Conservation (phyloP, 1,139 yeast genomes). For the Ogataea hybrid region DNA sequence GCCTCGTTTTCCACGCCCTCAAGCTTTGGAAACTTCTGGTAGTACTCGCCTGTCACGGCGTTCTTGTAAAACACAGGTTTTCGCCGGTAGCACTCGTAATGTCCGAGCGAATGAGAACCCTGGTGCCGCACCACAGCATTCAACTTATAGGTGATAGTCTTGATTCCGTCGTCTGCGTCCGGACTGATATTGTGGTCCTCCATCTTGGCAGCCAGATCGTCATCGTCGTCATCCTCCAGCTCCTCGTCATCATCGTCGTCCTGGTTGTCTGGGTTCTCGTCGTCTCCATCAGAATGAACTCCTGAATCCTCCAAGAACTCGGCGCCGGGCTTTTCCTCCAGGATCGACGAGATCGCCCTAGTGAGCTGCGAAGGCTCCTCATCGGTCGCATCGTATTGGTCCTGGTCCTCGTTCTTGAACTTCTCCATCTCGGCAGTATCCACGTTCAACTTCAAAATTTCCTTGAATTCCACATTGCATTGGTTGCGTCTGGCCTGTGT, state of each 20-base stretch:
- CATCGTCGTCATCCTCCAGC: conserved; percentile 28
- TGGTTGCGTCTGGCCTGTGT: conserved; percentile 70
- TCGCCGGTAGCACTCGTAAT: conserved; percentile 75
- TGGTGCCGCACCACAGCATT: conserved; percentile 78
- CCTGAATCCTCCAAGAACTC: conserved; percentile 14
- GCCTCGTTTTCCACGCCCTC: background rate
- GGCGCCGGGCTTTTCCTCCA: conserved; percentile 10
- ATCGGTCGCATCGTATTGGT: background rate
- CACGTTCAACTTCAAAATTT: conserved; percentile 49
- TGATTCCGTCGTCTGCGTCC: conserved; percentile 6
- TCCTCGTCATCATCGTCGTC: conserved; percentile 20
- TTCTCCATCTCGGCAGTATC: conserved; percentile 45
- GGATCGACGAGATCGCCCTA: conserved; percentile 11
- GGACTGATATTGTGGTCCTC: conserved; percentile 6
- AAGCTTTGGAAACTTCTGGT: conserved; percentile 20
- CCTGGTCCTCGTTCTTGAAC: conserved; percentile 30
- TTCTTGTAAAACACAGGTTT: conserved; percentile 64
- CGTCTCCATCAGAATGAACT: conserved; percentile 3
- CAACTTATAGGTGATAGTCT: conserved; percentile 50
- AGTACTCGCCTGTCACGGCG: conserved; percentile 25
- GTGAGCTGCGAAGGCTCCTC: conserved; percentile 6
- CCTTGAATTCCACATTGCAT: conserved; percentile 69
- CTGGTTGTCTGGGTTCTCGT: conserved; percentile 3
- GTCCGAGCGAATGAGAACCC: conserved; percentile 90
- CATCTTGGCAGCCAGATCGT: conserved; percentile 15